Evolutionary conservation across 352 stramenopile species (phyloP).

Genomic region (Peronospora belbahrii): DNA sequence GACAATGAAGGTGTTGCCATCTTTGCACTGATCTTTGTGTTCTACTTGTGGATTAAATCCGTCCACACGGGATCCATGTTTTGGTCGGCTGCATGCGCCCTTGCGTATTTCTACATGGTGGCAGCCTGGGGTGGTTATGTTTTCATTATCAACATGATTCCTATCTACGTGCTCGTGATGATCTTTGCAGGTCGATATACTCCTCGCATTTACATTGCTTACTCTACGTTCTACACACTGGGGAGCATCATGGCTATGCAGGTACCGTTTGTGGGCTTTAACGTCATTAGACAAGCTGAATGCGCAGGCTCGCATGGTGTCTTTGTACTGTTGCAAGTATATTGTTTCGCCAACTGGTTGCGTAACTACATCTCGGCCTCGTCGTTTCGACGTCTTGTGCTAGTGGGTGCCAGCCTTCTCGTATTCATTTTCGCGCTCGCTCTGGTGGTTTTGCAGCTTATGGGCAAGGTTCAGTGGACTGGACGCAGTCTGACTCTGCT

Average conservation of each 20-base stretch:
- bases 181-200: conserved; percentile 90
- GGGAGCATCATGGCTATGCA: conserved; percentile 95
- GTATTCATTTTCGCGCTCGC: conserved; percentile 44
- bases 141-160: conserved; percentile 99
- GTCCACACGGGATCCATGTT: conserved; percentile 88
- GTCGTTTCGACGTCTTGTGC: conserved; percentile 69
- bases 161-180: conserved; percentile 92
- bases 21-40: conserved; percentile 95
- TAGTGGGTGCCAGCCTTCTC: conserved; percentile 46
- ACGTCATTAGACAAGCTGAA: conserved; percentile 89
- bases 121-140: conserved; percentile 96
- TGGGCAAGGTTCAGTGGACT: conserved; percentile 86
- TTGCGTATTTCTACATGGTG: conserved; percentile 98
- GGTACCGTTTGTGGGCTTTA: conserved; percentile 97
- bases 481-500: conserved; percentile 86
- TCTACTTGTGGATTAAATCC: conserved; percentile 95
- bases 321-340: conserved; percentile 90
- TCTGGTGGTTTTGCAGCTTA: conserved; percentile 73
- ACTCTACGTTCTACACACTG: conserved; percentile 95
- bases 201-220: conserved; percentile 93
- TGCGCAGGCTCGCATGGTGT: conserved; percentile 83
- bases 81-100: conserved; percentile 64
- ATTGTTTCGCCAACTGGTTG: conserved; percentile 70
- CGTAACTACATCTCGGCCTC: conserved; percentile 65
- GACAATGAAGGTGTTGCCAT: conserved; percentile 98